Conservation (phyloP, 371 early-diverging fungal genomes). For the Smittium culicis region DNA sequence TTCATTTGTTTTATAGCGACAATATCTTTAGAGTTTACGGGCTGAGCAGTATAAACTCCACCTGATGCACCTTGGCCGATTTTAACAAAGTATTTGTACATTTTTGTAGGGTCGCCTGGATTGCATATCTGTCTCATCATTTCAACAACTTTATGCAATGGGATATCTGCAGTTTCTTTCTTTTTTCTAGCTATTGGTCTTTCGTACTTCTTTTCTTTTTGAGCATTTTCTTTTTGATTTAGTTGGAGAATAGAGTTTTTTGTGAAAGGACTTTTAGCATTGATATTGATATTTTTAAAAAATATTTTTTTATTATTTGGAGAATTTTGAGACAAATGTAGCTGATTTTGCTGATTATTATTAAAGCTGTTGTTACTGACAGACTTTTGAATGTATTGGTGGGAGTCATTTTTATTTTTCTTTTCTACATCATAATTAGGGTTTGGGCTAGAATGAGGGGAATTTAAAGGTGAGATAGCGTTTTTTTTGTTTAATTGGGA, state of each 20-base stretch:
- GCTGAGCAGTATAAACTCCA: slow-evolving; percentile 77
- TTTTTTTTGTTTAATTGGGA: too few species aligned
- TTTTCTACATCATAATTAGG: too few species aligned
- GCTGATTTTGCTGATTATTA: slow-evolving; percentile 13
- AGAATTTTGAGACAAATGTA: background rate
- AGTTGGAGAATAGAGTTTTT: background rate
- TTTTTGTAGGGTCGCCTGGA: slow-evolving; percentile 66
- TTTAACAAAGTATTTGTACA: slow-evolving; percentile 67
- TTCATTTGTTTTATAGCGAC: slow-evolving; percentile 96
- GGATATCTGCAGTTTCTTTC: slow-evolving; percentile 25
- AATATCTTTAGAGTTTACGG: slow-evolving; percentile 43
- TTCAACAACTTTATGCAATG: slow-evolving; percentile 61
- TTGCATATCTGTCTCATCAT: slow-evolving; percentile 75
- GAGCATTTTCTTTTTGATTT: background rate
- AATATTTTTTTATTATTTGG: background rate
- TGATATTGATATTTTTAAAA: too few species aligned
- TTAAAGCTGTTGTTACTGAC: background rate
- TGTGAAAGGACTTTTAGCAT: background rate
- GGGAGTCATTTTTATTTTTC: too few species aligned
- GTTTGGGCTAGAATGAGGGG: too few species aligned
- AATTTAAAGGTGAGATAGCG: too few species aligned
- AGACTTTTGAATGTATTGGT: background rate
- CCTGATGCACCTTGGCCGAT: slow-evolving; percentile 97
- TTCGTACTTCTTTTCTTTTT: background rate
- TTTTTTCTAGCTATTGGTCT: slow-evolving; percentile 14